Base-by-base conservation (phyloP, 495 filamentous ascomycete genomes). In the Penicillium chermesinum region DNA sequence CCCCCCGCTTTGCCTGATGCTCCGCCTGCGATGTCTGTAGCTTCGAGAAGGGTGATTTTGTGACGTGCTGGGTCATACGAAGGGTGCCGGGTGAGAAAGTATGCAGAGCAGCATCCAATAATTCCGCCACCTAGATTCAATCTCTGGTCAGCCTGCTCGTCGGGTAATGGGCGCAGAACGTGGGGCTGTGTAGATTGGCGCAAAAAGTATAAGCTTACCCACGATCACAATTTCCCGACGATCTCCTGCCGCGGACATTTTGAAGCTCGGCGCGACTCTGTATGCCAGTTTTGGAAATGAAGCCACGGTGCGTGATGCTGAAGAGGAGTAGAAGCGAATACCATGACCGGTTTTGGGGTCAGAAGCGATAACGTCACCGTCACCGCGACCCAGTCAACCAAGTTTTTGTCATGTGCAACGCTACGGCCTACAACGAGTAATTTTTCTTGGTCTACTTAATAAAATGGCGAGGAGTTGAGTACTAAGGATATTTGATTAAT, bases 1-100 rank as follows among this genome's bases (percentile, higher is more conserved):
- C 93, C 93, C 3, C 93, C 93, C 1, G 93, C 93, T 72, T 98
- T 98, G 7, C 93, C 93, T 18, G 89, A 95, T 34, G 93, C 93
- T 18, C 87, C 91, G 9, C 90, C 85, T 13, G 93, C 93, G 52
- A 97, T 88, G 34, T 85, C 78, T 12, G 83, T 82, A 1, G 93
- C 90, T 75, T 98, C 93, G 50, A 98, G 74, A 25, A 98, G 81
- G 10, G 86, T 95, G 52, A 98, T 82, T 42, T 72, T 84, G 61
- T 96, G 86, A 27, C 80, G 76, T 5, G 75, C 62, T 17, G 87
- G 80, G 62, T 93, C 77, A 67, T 85, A 98, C 17, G 80, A 81
- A 9, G 88, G 86, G 66, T 98, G 93, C 50, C 89, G 84, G 1
- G 89, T 91, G 12, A 98, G 74, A 62, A 86, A 97, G 67, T 98